These are phyloP conservation scores for Wickerhamomyces alni DNA, from an alignment of 805 yeast genomes.

Conservation along the genomic window DNA sequence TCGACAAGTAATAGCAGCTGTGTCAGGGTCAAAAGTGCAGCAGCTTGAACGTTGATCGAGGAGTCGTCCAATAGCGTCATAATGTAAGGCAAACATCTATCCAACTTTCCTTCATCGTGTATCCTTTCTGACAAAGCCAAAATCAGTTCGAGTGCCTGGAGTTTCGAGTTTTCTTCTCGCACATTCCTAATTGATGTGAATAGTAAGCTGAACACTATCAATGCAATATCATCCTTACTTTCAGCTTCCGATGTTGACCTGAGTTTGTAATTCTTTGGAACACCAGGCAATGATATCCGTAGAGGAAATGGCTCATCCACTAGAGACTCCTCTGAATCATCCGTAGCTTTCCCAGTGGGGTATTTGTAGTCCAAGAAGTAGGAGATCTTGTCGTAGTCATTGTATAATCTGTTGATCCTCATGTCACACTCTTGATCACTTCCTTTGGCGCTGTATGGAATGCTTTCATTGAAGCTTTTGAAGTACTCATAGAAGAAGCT, in stretches of 20 bases:
- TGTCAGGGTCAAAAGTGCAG: constrained; percentile 59
- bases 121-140: constrained; percentile 70
- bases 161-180: constrained; percentile 49
- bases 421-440: constrained; percentile 40
- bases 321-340: constrained; percentile 3
- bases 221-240: constrained; percentile 39
- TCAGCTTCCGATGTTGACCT: constrained; percentile 26
- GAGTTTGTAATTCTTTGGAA: constrained; percentile 40
- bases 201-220: constrained; percentile 52
- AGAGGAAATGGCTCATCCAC: constrained; percentile 27
- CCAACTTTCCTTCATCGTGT: constrained; percentile 79
- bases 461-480: constrained; percentile 28
- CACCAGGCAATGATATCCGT: constrained; percentile 45
- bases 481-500: constrained; percentile 66
- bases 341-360: constrained; percentile 6
- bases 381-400: constrained; percentile 48
- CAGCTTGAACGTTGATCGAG: constrained; percentile 56
- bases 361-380: constrained; percentile 32
- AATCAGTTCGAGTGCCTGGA: constrained; percentile 71
- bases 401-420: constrained; percentile 55
- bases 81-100: constrained; percentile 78
- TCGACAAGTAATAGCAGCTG: constrained; percentile 62
- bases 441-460: constrained; percentile 17
- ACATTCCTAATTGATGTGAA: constrained; percentile 59
- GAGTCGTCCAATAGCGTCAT: constrained; percentile 67